Evolutionary conservation across 2,329 filamentous ascomycete species (phyloP), one percentile per base, ranked within the genome.

Genomic region (Zelopaecilomyces penicillatus): DNA sequence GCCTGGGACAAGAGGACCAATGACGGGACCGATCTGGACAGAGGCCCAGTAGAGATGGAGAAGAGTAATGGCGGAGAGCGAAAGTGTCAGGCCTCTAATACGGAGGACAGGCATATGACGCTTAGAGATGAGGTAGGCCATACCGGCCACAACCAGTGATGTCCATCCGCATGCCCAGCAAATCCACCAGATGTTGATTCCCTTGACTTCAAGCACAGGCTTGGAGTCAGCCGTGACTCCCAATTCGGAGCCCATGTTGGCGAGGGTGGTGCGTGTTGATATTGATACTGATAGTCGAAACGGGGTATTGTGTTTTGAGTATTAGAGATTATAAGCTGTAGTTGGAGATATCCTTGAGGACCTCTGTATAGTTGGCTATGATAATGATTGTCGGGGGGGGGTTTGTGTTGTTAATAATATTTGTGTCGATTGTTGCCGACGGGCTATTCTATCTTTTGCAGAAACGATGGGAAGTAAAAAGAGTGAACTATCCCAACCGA

Each of bases 41-140:
- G 62, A 57, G 5, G 63, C 43, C 66, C 65, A 70, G 55, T 67
- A 70, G 3, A 66, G 47, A 41, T 71, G 68, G 4, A 71, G 61
- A 19, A 66, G 49, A 4, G 51, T 38, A 10, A 73, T 61, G 40
- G 67, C 63, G 5, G 57, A 50, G 30, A 70, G 62, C 3, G 68
- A 69, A 5, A 71, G 48, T 3, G 56, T 49, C 11, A 74, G 48
- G 36, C 66, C 65, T 6, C 67, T 64, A 12, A 70, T 61, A 12
- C 65, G 56, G 11, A 70, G 52, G 31, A 67, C 58, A 4, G 65
- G 63, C 36, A 58, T 59, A 43, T 60, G 46, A 9, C 67, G 66
- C 37, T 62, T 61, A 30, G 39, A 35, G 48, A 61, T 58, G 45
- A 69, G 63, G 47, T 64, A 70, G 12, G 46, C 50, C 63, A 69